Conservation (phyloP, 148 eudicot genomes). For the Agrostemma githago region DNA sequence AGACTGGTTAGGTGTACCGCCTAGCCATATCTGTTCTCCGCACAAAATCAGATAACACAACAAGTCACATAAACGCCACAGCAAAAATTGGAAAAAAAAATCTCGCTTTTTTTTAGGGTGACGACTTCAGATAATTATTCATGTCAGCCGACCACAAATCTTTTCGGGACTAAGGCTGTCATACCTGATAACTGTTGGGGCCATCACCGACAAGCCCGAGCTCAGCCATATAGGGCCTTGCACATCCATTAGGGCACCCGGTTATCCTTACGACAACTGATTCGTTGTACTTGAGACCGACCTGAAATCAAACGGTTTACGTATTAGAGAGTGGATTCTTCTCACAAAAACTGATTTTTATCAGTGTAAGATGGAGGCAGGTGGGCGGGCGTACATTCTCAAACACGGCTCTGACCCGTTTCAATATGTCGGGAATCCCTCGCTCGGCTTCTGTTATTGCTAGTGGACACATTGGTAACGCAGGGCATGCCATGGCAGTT, state of each 20-base stretch:
- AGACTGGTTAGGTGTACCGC: conserved; percentile 92
- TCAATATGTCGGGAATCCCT: conserved; percentile 88
- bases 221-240: conserved; percentile 99
- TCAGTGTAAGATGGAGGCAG: too few relatives aligned
- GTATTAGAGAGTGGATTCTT: too few relatives aligned
- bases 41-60: not conserved
- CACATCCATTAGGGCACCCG: conserved; percentile 99
- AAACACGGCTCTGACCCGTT: conserved; percentile 79
- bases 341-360: too few relatives aligned
- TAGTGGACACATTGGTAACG: conserved; percentile 87
- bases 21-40: conserved; percentile 76
- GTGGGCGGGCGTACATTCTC: conserved; percentile 54
- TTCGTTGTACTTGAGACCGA: conserved; percentile 77
- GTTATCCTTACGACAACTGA: conserved; percentile 79
- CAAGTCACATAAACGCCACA: not conserved
- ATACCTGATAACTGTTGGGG: conserved; percentile 96
- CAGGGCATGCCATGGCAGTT: conserved; percentile 98
- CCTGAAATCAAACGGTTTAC: conserved; percentile 40
- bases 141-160: too few relatives aligned
- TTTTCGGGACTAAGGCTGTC: too few relatives aligned
- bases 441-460: conserved; percentile 98
- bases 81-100: not conserved
- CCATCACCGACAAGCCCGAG: conserved; percentile 99
- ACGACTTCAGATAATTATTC: too few relatives aligned
- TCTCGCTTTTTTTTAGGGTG: too few relatives aligned